Evolutionary conservation across 2,329 filamentous ascomycete species (phyloP).

Genomic region (Penicillium sp.): DNA sequence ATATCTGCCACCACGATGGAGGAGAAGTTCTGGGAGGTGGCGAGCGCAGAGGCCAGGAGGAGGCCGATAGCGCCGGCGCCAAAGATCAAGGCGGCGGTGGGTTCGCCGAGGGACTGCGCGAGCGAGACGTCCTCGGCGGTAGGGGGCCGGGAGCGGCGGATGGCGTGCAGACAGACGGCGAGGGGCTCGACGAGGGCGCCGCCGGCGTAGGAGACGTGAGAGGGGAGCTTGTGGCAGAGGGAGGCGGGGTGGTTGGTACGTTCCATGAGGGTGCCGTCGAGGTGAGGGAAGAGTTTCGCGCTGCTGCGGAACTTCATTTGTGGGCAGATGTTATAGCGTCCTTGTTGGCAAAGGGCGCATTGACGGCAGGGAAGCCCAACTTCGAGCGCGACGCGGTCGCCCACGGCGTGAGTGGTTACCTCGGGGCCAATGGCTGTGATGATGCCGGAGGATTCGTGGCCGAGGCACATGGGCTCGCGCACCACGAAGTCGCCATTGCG

Average conservation of each 20-base stretch:
- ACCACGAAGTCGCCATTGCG: slow-evolving; percentile 80
- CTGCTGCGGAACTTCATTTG: slow-evolving; percentile 51
- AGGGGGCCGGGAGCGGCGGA: slow-evolving; percentile 46
- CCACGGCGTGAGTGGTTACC: slow-evolving; percentile 55
- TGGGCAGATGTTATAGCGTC: slow-evolving; percentile 56
- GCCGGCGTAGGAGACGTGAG: slow-evolving; percentile 45
- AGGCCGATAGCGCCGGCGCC: slow-evolving; percentile 55
- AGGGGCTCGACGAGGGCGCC: slow-evolving; percentile 54
- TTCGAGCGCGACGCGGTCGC: slow-evolving; percentile 86
- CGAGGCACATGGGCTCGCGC: slow-evolving; percentile 70
- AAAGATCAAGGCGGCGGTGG: slow-evolving; percentile 48
- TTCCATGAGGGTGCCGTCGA: slow-evolving; percentile 57
- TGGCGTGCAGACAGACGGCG: slow-evolving; percentile 53
- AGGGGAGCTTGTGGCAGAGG: slow-evolving; percentile 52
- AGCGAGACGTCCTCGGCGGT: slow-evolving; percentile 28
- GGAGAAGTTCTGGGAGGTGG: slow-evolving; percentile 45
- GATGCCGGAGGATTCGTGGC: slow-evolving; percentile 69
- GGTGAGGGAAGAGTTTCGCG: slow-evolving; percentile 53
- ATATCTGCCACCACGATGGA: slow-evolving; percentile 55
- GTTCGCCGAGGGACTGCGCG: slow-evolving; percentile 32
- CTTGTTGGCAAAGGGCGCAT: slow-evolving; percentile 48
- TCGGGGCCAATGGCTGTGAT: slow-evolving; percentile 60
- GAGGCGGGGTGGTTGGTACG: slow-evolving; percentile 53
- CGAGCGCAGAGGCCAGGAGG: slow-evolving; percentile 50
- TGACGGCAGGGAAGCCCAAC: slow-evolving; percentile 74